These are phyloP conservation scores for Tylopilus sp. DNA, from an alignment of 1,284 basidiomycete genomes.

Conservation along the genomic window DNA sequence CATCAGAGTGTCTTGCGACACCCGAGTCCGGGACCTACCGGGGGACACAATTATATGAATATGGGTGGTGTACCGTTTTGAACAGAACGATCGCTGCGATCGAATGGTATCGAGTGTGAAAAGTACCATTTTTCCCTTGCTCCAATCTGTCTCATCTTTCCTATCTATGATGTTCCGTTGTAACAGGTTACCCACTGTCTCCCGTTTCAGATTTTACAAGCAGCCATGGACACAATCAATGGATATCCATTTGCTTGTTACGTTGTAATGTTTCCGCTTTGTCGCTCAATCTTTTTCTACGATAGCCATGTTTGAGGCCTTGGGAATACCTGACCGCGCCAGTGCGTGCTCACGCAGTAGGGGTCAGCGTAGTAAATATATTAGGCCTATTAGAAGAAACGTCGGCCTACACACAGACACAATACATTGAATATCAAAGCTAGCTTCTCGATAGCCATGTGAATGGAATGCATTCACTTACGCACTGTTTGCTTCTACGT, in stretches of 20 bases:
- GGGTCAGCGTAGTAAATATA: background rate
- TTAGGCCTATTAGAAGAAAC: constrained; percentile 1
- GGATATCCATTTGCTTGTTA: constrained; percentile 58
- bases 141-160: constrained; percentile 17
- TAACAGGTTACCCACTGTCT: constrained; percentile 31
- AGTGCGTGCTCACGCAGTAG: background rate
- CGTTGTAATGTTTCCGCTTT: constrained; percentile 41
- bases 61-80: constrained; percentile 43
- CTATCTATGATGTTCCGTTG: constrained; percentile 12
- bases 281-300: constrained; percentile 10
- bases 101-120: constrained; percentile 7
- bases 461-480: constrained; percentile 15
- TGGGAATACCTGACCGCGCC: background rate
- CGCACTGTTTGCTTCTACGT: constrained; percentile 25
- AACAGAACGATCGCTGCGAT: constrained; percentile 13
- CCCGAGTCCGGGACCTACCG: constrained; percentile 59
- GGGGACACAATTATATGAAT: constrained; percentile 54
- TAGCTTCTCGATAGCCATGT: constrained; percentile 22
- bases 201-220: constrained; percentile 29
- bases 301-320: constrained; percentile 11
- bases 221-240: constrained; percentile 58
- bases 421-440: too few relatives aligned
- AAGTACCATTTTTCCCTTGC: constrained; percentile 7
- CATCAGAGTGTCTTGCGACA: constrained; percentile 77
- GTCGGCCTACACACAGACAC: constrained; percentile 4